A percentile compares a stretch with the other conserved stretches of the same genome.
Evolutionary conservation across 805 yeast genomes (phyloP).

Genomic region (Yarrowia divulgata): DNA sequence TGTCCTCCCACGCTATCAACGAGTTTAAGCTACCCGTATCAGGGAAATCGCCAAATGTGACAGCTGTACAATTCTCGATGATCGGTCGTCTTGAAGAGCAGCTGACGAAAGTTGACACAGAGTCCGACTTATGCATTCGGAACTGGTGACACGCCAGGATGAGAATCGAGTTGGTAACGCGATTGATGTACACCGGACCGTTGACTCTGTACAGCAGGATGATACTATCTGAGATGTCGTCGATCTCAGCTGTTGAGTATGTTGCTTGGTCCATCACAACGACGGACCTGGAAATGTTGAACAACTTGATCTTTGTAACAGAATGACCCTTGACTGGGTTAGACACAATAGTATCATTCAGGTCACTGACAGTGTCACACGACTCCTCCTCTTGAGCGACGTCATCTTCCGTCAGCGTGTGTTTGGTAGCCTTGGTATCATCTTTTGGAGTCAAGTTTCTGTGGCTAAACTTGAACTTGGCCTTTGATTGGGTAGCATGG

Average conservation of each 20-base stretch:
- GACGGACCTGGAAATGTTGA: conserved; percentile 1
- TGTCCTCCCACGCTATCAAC: conserved; percentile 9
- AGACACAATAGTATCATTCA: not conserved
- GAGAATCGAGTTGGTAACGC: conserved; percentile 7
- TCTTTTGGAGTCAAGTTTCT: conserved; percentile 11
- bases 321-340: not conserved
- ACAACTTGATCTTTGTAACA: conserved; percentile 1
- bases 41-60: conserved; percentile 32
- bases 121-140: conserved; percentile 31
- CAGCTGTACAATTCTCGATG: conserved; percentile 13
- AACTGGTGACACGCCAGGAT: conserved; percentile 35
- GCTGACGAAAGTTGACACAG: conserved; percentile 13
- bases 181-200: conserved; percentile 26
- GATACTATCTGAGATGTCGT: conserved; percentile 9
- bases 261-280: conserved; percentile 17
- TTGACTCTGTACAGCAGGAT: conserved; percentile 10
- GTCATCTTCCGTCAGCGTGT: not conserved
- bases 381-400: not conserved
- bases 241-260: conserved; percentile 26
- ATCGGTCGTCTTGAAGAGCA: conserved; percentile 28
- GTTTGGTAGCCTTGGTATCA: not conserved
- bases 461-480: conserved; percentile 30
- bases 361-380: not conserved
- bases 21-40: not conserved
- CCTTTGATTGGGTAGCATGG: conserved; percentile 2